Base-by-base conservation (phyloP, 441 rosid genomes). In the Erodium texanum region DNA sequence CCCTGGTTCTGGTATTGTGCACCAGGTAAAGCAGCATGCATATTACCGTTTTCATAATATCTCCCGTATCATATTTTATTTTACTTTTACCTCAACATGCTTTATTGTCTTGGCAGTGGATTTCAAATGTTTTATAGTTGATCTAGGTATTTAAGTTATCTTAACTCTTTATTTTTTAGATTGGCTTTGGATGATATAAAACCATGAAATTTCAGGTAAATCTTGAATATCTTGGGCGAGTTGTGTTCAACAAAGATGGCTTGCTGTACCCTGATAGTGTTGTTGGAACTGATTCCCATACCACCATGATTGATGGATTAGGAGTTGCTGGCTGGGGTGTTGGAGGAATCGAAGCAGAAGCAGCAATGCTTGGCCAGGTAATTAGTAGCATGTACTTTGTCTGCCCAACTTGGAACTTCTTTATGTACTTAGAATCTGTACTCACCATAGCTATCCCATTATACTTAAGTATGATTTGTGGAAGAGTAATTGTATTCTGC, bases 321-420 rank as follows among this genome's bases (percentile, higher is more conserved):
- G 98, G 98, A 77, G 99, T 95, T 75, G 95, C 99, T 81, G 99
- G 99, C 97, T 67, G 99, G 99, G 99, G 98, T 67, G 99, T 95
- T 78, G 99, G 99, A 74, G 99, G 98, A 68, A 95, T 95, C 70
- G 99, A 95, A 85, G 98, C 98, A 65, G 98, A 95, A 80, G 97
- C 98, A 24, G 80, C 93, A 54, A 95, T 95, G 97, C 97, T 92
- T 80, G 99, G 99, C 75, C 99, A 95, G 97, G 98, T 92, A 82
- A 67, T 61, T 64, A 27, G 59, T n/a, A 52, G 59, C 59, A 52
- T 52, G 22, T 18, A 52, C 7, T 52, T 52, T 52, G 9, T 52
- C 19, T 16, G 19, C 8, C 59, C 24, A 54, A 18, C 61, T 54
- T 54, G 20, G n/a, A n/a, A n/a, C 11, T 54, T 54, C 1, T 54